Evolutionary conservation across 805 yeast genomes (phyloP), one percentile per base, ranked within the genome.

Genomic region (Yarrowia hollandica): DNA sequence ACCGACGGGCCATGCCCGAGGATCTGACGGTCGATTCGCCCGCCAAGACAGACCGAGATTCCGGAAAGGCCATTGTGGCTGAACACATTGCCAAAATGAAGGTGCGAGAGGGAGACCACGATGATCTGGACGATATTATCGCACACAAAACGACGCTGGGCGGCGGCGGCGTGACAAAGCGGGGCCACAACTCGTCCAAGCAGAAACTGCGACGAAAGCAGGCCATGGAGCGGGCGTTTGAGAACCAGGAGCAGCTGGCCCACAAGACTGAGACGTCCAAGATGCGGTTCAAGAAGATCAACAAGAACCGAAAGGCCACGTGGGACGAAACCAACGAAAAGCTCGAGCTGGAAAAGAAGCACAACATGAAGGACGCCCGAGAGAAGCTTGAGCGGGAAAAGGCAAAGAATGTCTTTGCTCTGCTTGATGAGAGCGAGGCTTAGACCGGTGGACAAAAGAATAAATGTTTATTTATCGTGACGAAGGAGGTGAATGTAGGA

Each of bases 241-340:
- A 52, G 33, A 35, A 11, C 42, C 44, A 35, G 33, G 58, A 52
- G 35, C 44, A 35, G 44, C 35, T 52, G 33, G 44, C 42, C 28
- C 58, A 52, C 35, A 52, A 52, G 58, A 28, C 35, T n/a, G 44
- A 23, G 26, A 12, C 16, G 5, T 35, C 58, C 18, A 52, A 52
- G 18, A 52, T 35, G 19, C 44, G 58, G 6, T 35, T 35, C 44
- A 52, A 52, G 34, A 52, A 52, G 35, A 21, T 52, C 44, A 52
- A 52, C 44, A 35, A 37, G 35, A 37, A 52, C 44, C 33, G 58
- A 52, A 52, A 52, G 44, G 42, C 58, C 8, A 37, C 42, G 1
- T 52, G 58, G 58, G 58, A 52, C 11, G 58, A 52, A 35, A 52
- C 44, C 44, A 52, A 52, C 26, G 58, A 52, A 33, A 35, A 37